These are phyloP conservation scores for Yueomyces sinensis DNA, from an alignment of 805 yeast genomes.

Conservation along the genomic window DNA sequence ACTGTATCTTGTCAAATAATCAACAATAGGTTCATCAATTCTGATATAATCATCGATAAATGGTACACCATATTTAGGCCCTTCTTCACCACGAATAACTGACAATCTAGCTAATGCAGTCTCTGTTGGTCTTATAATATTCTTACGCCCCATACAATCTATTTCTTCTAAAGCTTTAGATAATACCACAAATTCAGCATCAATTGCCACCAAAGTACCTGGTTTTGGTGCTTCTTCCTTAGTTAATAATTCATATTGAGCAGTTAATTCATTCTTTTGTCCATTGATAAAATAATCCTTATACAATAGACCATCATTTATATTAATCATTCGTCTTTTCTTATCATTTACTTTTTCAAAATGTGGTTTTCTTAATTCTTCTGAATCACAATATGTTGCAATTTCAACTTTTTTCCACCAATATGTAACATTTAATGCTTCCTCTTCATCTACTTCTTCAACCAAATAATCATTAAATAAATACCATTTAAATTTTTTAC, in stretches of 20 bases:
- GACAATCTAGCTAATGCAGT: constrained; percentile 82
- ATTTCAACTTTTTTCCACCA: constrained; percentile 81
- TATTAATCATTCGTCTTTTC: constrained; percentile 8
- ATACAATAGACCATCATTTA: constrained; percentile 56
- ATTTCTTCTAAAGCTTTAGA: constrained; percentile 72
- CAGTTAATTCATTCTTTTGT: constrained; percentile 40
- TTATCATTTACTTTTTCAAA: constrained; percentile 15
- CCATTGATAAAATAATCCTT: constrained; percentile 64
- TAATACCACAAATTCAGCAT: constrained; percentile 87
- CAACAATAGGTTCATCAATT: constrained; percentile 57
- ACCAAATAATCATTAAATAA: constrained; percentile 89
- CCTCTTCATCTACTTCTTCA: constrained; percentile 55
- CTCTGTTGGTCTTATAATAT: constrained; percentile 59
- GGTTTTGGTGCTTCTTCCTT: constrained; percentile 55
- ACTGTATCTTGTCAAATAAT: constrained; percentile 78
- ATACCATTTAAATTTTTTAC: constrained; percentile 42
- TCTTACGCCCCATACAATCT: constrained; percentile 54
- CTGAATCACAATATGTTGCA: constrained; percentile 46
- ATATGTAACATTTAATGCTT: constrained; percentile 57
- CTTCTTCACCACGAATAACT: constrained; percentile 60
- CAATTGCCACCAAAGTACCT: constrained; percentile 79
- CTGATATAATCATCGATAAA: constrained; percentile 89
- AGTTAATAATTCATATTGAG: constrained; percentile 59
- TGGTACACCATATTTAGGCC: constrained; percentile 54
- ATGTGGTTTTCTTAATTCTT: constrained; percentile 26